These are phyloP conservation scores for Nicotiana obtusifolia DNA, from an alignment of 257 asterid genomes.

Conservation along the genomic window DNA sequence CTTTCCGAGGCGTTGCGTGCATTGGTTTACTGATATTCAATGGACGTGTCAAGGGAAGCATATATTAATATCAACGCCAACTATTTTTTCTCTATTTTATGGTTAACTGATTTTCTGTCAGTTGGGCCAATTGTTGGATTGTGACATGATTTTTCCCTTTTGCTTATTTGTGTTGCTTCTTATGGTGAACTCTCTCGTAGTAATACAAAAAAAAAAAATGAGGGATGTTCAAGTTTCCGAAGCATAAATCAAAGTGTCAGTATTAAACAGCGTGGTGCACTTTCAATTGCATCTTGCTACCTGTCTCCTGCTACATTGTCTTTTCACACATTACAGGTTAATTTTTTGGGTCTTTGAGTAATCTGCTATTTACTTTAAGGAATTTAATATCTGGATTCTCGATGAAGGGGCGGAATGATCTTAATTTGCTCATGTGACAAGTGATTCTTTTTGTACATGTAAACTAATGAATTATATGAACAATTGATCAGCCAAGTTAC, in stretches of 20 bases:
- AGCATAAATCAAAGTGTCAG: constrained; percentile 11
- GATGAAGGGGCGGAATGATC: no score
- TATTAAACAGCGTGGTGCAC: constrained; percentile 2
- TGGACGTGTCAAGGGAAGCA: constrained; percentile 18
- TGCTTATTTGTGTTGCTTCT: background rate
- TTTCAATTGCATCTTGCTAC: constrained; percentile 9
- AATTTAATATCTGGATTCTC: no score
- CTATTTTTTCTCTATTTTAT: background rate
- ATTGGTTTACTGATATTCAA: background rate
- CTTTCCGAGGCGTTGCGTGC: constrained; percentile 18
- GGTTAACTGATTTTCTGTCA: background rate
- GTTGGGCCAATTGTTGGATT: background rate
- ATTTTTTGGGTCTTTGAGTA: no score
- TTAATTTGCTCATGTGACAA: no score
- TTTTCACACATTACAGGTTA: no score
- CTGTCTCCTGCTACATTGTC: constrained; percentile 10
- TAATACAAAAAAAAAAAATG: background rate
- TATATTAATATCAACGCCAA: background rate
- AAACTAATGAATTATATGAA: no score
- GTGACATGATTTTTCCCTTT: background rate
- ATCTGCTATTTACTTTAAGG: no score
- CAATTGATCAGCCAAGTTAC: no score
- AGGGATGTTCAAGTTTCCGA: constrained; percentile 15
- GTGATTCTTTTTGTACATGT: no score
- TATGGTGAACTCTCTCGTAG: constrained; percentile 10